Base-by-base conservation (phyloP, 176 grass and related monocot species). In the Themeda triandra region DNA sequence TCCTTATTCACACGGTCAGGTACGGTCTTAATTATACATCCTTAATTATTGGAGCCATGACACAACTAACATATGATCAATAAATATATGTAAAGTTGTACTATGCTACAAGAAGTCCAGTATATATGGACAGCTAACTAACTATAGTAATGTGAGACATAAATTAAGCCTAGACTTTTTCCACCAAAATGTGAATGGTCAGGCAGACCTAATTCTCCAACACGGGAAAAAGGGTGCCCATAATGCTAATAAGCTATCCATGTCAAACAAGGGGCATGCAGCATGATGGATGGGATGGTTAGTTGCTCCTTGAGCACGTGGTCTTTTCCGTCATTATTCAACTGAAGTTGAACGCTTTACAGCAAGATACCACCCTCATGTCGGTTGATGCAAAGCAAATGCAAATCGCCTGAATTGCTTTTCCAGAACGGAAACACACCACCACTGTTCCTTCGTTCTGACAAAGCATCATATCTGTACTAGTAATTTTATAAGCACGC, bases 141-240 rank as follows among this genome's bases (percentile, higher is more conserved):
- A 51, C 45, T 18, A 29, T 18, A 29, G 64, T 51, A 21, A 21
- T 53, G 14, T 13, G 15, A 75, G 45, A 31, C 27, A 13, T 53
- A 54, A 75, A 23, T 33, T 13, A 75, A 54, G 44, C 72, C 42
- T 10, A 44, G 41, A n/a, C n/a, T n/a, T n/a, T 24, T 8, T 42
- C 15, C 72, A 75, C 46, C 72, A 75, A 23, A 32, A 13, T 32
- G 8, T 33, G 72, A 75, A 49, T 53, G 72, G 31, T 75, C 72
- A 75, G 28, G 72, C 72, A 53, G 45, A 75, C 72, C 72, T 75
- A 75, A 75, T 75, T 75, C 72, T 75, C 27, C 72, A 21, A 68
- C 32, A 32, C 30, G 64, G 30, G 14, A 66, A 35, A 75, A 29
- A 74, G 24, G 25, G 6, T 12, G 8, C 44, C 24, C 46, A 18